Evolutionary conservation across 2,329 filamentous ascomycete genomes (phyloP).

Genomic region (Neopestalotiopsis rosae): DNA sequence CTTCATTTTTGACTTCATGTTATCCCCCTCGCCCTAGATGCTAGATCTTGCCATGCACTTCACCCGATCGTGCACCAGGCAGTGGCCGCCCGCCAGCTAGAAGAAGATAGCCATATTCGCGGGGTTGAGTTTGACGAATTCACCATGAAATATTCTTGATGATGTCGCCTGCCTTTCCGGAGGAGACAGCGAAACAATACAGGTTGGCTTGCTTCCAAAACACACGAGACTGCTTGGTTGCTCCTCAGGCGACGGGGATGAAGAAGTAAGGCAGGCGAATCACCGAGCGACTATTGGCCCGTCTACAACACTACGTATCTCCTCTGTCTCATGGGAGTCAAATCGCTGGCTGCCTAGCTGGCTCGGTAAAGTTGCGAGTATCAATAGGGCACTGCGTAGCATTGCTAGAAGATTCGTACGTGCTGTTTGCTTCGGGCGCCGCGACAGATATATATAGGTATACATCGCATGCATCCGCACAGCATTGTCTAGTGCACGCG

Average conservation of each 20-base stretch:
- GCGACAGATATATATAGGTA: neutral
- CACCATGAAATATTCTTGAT: neutral
- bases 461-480: neutral
- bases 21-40: slow-evolving; percentile 13
- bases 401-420: neutral
- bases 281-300: neutral
- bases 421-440: neutral
- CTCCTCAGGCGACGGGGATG: slow-evolving; percentile 1
- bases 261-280: neutral
- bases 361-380: neutral
- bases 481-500: neutral
- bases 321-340: slow-evolving; percentile 3
- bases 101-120: neutral
- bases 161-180: neutral
- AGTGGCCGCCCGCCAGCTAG: neutral
- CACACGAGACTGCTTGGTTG: neutral
- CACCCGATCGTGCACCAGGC: neutral
- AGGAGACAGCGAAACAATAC: neutral
- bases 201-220: neutral
- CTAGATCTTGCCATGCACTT: slow-evolving; percentile 1
- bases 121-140: neutral
- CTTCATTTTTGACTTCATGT: slow-evolving; percentile 20
- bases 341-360: neutral
- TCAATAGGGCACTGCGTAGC: neutral
- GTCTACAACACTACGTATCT: neutral